Evolutionary conservation across 495 filamentous ascomycete genomes (phyloP).

Genomic region (Aspergillus carlsbadensis): DNA sequence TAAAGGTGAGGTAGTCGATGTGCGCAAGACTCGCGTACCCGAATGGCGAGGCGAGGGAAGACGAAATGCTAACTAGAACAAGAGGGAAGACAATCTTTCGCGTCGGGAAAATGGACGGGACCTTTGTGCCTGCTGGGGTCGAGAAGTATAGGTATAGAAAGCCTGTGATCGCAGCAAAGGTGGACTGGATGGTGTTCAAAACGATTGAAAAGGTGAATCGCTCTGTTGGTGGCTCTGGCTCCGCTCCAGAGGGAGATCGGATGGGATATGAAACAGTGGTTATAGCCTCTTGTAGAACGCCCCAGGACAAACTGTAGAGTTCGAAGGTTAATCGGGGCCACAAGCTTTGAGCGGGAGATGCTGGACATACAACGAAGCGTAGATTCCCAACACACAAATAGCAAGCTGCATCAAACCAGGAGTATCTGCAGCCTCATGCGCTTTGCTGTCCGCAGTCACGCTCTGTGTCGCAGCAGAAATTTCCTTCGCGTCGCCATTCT

Average conservation of each 20-base stretch:
- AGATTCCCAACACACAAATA: constrained; percentile 89
- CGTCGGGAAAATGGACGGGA: constrained; percentile 73
- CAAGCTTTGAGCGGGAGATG: neutral
- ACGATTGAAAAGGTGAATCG: constrained; percentile 92
- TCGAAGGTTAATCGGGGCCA: constrained; percentile 18
- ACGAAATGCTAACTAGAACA: constrained; percentile 79
- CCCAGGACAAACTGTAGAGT: constrained; percentile 83
- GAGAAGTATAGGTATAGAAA: constrained; percentile 75
- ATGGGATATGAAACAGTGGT: constrained; percentile 82
- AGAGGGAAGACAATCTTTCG: constrained; percentile 72
- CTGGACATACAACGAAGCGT: constrained; percentile 81
- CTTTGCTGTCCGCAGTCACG: constrained; percentile 27
- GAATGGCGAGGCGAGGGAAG: constrained; percentile 87
- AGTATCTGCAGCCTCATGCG: constrained; percentile 34
- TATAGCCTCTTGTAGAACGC: constrained; percentile 93
- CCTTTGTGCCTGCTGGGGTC: constrained; percentile 52
- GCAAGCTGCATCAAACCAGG: constrained; percentile 68
- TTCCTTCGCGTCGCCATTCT: constrained; percentile 25
- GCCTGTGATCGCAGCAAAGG: constrained; percentile 80
- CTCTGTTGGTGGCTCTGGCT: constrained; percentile 55
- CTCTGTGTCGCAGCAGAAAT: constrained; percentile 38
- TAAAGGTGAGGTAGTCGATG: constrained; percentile 98
- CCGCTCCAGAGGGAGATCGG: constrained; percentile 34
- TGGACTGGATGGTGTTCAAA: constrained; percentile 92
- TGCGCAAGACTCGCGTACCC: constrained; percentile 91